These are phyloP conservation scores for Cyberlindnera samutprakarnensis DNA, from an alignment of 805 yeast genomes.

Conservation along the genomic window DNA sequence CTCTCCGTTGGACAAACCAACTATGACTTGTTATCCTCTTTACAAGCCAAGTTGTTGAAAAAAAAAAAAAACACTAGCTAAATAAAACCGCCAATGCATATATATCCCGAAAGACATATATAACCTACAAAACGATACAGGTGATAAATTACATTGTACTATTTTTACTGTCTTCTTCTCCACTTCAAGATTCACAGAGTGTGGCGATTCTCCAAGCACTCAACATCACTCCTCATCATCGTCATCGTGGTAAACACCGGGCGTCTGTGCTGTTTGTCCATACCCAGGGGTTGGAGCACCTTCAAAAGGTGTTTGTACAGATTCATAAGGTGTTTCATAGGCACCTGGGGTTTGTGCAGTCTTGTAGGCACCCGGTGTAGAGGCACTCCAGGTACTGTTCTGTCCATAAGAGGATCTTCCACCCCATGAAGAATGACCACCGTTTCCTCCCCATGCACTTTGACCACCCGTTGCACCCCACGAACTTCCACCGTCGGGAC, in stretches of 20 bases:
- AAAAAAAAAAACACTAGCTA: too few relatives aligned
- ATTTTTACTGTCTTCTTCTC: too few relatives aligned
- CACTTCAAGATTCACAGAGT: too few relatives aligned
- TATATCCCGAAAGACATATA: too few relatives aligned
- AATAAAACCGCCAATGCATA: too few relatives aligned
- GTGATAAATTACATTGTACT: too few relatives aligned
- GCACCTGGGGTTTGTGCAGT: conserved; percentile 34
- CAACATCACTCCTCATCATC: conserved; percentile 4
- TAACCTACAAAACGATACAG: too few relatives aligned
- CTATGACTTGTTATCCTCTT: too few relatives aligned
- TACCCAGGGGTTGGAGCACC: conserved; percentile 9
- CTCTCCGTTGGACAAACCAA: too few relatives aligned
- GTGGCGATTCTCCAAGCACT: too few relatives aligned
- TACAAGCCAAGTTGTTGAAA: too few relatives aligned
- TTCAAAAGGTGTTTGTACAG: conserved; percentile 2
- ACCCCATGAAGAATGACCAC: conserved; percentile 32
- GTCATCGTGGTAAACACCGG: conserved; percentile 13
- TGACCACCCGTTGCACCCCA: conserved; percentile 2
- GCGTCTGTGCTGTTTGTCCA: conserved; percentile 10
- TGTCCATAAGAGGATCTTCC: conserved; percentile 25
- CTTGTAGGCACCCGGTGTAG: conserved; percentile 24
- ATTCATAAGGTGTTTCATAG: conserved; percentile 16
- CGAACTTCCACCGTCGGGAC: too few relatives aligned
- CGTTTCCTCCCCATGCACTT: conserved; percentile 14
- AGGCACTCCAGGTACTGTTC: conserved; percentile 14